Conservation (phyloP, 495 filamentous ascomycete species). For the Penicillium paradoxum region DNA sequence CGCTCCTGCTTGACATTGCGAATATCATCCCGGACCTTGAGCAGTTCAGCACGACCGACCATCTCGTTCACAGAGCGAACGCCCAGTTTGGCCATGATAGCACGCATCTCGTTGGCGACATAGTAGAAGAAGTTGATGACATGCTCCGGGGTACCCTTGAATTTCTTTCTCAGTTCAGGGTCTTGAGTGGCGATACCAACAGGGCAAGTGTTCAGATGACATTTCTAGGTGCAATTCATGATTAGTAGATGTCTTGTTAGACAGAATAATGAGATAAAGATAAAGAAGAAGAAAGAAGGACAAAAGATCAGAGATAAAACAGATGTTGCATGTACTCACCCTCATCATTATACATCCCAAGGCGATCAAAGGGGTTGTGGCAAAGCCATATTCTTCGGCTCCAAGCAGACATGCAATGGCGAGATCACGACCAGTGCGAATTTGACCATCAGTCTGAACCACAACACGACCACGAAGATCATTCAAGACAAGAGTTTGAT, state of each 20-base stretch:
- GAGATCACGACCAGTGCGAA: conserved; percentile 90
- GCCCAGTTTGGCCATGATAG: conserved; percentile 96
- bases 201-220: conserved; percentile 77
- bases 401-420: conserved; percentile 95
- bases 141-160: conserved; percentile 89
- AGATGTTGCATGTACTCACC: conserved; percentile 24
- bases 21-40: conserved; percentile 85
- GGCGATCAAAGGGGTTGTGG: conserved; percentile 93
- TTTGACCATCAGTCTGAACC: conserved; percentile 96
- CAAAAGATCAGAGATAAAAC: background rate
- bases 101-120: conserved; percentile 92
- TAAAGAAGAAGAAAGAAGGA: background rate
- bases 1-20: conserved; percentile 85
- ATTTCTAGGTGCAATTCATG: conserved; percentile 32
- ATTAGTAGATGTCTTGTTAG: no score
- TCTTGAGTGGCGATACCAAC: conserved; percentile 98
- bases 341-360: conserved; percentile 98
- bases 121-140: conserved; percentile 99
- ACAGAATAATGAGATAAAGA: no score
- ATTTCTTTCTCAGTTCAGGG: conserved; percentile 90
- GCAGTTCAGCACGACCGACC: conserved; percentile 87
- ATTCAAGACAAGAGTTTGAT: conserved; percentile 97
- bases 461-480: conserved; percentile 95
- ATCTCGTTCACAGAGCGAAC: conserved; percentile 97
- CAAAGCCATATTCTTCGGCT: conserved; percentile 97